These are phyloP conservation scores for Globisporangium splendens DNA, from an alignment of 352 stramenopile genomes.

Conservation along the genomic window DNA sequence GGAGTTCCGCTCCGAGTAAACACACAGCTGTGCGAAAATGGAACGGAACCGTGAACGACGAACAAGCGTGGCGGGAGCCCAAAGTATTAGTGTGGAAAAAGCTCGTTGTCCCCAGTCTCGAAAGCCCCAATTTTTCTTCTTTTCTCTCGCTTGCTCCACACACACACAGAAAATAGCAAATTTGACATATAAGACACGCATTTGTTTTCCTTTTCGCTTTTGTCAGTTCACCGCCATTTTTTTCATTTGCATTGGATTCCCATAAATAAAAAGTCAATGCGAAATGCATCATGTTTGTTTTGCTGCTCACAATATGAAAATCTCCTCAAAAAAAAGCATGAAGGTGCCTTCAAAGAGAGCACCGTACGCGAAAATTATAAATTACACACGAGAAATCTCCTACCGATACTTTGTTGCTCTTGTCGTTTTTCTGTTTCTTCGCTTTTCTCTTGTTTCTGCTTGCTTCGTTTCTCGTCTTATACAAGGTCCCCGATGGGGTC, in stretches of 20 bases:
- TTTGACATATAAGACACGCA: background rate
- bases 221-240: background rate
- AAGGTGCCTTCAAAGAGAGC: constrained; percentile 1
- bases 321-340: background rate
- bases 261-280: background rate
- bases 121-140: background rate
- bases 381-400: constrained; percentile 17
- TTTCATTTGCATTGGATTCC: background rate
- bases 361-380: constrained; percentile 19
- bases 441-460: background rate
- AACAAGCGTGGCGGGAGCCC: no score
- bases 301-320: background rate
- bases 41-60: background rate
- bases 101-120: no score
- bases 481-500: constrained; percentile 27
- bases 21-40: background rate
- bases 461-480: constrained; percentile 13
- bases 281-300: background rate
- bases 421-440: constrained; percentile 7
- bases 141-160: constrained; percentile 1
- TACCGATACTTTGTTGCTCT: background rate
- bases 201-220: background rate
- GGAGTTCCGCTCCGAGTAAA: constrained; percentile 82
- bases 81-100: background rate
- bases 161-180: background rate